Percentiles rank a stretch among this genome's conserved stretches.
Evolutionary conservation across 1,139 yeast species (phyloP).

Genomic region (Wickerhamomyces sp.): DNA sequence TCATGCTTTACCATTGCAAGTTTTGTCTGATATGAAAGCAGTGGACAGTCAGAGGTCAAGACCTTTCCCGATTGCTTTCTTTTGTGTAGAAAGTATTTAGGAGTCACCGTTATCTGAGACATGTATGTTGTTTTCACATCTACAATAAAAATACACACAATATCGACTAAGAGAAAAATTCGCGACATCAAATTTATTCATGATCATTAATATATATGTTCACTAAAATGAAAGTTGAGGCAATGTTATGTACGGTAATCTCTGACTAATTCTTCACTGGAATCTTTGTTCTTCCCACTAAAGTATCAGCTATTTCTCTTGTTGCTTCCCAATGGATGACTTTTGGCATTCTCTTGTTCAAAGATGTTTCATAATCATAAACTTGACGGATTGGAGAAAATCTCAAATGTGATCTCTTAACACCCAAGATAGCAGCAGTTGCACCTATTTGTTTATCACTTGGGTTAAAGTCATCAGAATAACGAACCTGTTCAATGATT

Average conservation of each 20-base stretch:
- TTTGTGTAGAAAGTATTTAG: no score
- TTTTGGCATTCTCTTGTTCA: conserved; percentile 81
- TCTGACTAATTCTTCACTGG: conserved; percentile 1
- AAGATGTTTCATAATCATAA: conserved; percentile 82
- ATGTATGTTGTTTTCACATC: no score
- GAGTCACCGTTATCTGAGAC: no score
- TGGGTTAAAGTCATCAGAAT: conserved; percentile 25
- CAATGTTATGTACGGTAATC: no score
- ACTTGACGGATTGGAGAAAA: conserved; percentile 71
- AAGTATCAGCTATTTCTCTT: conserved; percentile 75
- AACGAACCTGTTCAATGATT: conserved; percentile 25
- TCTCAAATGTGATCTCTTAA: conserved; percentile 69
- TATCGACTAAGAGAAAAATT: no score
- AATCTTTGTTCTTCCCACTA: conserved; percentile 62
- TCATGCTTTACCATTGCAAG: background rate
- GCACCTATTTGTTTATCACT: conserved; percentile 33
- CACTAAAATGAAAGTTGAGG: no score
- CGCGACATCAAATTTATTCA: no score
- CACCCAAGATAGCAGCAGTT: conserved; percentile 86
- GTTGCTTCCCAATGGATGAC: conserved; percentile 74
- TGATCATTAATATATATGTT: no score
- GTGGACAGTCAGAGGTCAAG: no score
- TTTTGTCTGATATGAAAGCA: no score
- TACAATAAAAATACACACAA: no score
- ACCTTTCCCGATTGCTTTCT: no score